Conservation (phyloP, 225 moss, liverwort and hornwort species). For the Bryum argenteum region DNA sequence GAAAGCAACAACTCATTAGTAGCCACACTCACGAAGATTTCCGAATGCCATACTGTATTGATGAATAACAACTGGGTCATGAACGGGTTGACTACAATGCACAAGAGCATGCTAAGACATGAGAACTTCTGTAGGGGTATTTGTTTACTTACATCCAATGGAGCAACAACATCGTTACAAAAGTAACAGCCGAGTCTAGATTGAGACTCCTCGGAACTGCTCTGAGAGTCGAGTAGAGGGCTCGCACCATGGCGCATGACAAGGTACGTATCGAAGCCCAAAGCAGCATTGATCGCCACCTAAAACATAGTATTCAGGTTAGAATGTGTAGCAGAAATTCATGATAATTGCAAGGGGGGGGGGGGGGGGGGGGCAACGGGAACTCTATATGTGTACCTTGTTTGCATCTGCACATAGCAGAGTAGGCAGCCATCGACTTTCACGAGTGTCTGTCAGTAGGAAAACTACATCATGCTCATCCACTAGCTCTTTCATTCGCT, state of each 20-base stretch:
- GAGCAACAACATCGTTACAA: conserved; percentile 98
- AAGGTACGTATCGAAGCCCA: conserved; percentile 94
- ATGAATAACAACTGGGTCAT: conserved; percentile 2
- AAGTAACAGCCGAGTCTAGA: conserved; percentile 94
- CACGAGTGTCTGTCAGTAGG: conserved; percentile 91
- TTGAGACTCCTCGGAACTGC: conserved; percentile 41
- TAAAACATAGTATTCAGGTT: conserved; percentile 42
- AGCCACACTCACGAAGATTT: conserved; percentile 5
- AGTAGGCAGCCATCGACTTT: conserved; percentile 99
- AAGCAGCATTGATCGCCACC: conserved; percentile 93
- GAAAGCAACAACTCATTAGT: conserved; percentile 7
- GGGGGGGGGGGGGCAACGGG: background rate
- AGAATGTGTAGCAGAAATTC: conserved; percentile 8
- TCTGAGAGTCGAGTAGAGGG: conserved; percentile 45
- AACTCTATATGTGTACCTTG: conserved; percentile 60
- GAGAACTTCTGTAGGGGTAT: background rate
- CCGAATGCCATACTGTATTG: background rate
- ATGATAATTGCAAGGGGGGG: background rate
- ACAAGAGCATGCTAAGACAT: too few relatives aligned
- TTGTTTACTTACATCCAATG: conserved; percentile 73
- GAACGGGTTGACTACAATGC: conserved; percentile 9
- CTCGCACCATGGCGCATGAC: conserved; percentile 98
- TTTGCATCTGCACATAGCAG: conserved; percentile 87
- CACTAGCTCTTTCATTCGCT: conserved; percentile 67
- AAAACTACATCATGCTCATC: conserved; percentile 89